Base-by-base conservation (phyloP, 106 monocot species). In the Allium fistulosum region DNA sequence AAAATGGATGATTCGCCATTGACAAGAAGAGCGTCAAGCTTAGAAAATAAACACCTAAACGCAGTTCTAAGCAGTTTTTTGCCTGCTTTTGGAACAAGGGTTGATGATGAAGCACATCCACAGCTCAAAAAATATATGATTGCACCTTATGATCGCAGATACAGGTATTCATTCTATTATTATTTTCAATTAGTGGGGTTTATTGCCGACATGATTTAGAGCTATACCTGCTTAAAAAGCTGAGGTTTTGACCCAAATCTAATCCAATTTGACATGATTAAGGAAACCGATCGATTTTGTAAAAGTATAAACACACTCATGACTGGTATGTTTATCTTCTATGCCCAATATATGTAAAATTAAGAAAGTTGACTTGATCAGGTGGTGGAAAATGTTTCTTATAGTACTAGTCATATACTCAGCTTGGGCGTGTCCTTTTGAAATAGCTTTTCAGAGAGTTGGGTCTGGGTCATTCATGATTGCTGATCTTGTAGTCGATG, bases 381-480 rank as follows among this genome's bases (percentile, higher is more conserved):
- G 84, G 56, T 60, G 73, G 55, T 85, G 84, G 84, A 69, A 80
- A 46, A 60, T 69, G 61, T 80, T 85, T 67, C 53, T 85, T 47
- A 72, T 78, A 22, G 15, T 77, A 7, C 59, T 85, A 26, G 84
- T 85, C 0, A 47, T 78, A 16, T 85, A 85, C 61, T 80, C 84
- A 2, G 80, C 84, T 10, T 85, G 84, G 84, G 53, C 69, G 15
- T 78, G 63, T 58, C 84, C 84, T 9, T 85, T 85, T 27, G 77
- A 80, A 60, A 58, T 85, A 17, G 84, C 84, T 10, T 85, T 80
- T 57, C 68, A 58, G 12, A 66, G 46, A 45, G 63, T 59, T 7
- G 48, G 13, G 13, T 59, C 74, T 10, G 45, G 71, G 48, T 45
- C 57, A 9, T 58, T 85, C 26, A 17, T 72, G 11, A 45, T 45